Base-by-base conservation (phyloP, 495 filamentous ascomycete species). In the Sordaria brevicollis region DNA sequence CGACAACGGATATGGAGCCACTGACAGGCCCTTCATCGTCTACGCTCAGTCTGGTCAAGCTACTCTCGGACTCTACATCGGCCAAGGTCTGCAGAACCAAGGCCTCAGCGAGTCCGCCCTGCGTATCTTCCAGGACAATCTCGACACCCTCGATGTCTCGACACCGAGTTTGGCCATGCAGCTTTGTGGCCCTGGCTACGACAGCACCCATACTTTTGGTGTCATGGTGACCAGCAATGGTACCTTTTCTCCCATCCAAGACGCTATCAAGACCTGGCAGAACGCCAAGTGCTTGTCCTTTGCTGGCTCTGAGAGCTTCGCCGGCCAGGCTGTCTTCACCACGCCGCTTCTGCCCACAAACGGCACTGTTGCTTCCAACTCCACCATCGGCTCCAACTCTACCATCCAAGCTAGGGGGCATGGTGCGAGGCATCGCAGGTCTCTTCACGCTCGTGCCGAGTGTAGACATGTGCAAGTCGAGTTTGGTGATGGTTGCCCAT, bases 401-500 rank as follows among this genome's bases (percentile, higher is more conserved):
- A 54, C 43, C 43, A 31, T 57, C 49, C 49, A 57, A 13, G 49
- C 25, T 3, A 57, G 11, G 49, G 49, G 49, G 15, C 49, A 31
- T 3, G 49, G 25, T 31, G 21, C 4, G 21, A 57, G 25, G 25
- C 15, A 57, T 31, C 49, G 31, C 49, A 57, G 49, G 49, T 21
- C 49, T 57, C 49, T 57, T 8, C 49, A 57, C 1, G 25, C 49
- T 31, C 49, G 49, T 57, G 49, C 49, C 66, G 67, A 37, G 34
- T 79, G 77, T 43, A 4, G 10, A 6, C 74, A 69, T 5, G 54
- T 76, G 4, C 72, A 77, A 69, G 78, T 79, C 5, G 68, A 34
- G 25, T 65, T 68, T 7, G 80, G 80, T 34, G 83, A 86, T 49
- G 68, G 67, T 19, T 86, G 84, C 37, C 72, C n/a, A n/a, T 67